Base-by-base conservation (phyloP, 371 early-diverging fungal species). In the Batkoa obscura region DNA sequence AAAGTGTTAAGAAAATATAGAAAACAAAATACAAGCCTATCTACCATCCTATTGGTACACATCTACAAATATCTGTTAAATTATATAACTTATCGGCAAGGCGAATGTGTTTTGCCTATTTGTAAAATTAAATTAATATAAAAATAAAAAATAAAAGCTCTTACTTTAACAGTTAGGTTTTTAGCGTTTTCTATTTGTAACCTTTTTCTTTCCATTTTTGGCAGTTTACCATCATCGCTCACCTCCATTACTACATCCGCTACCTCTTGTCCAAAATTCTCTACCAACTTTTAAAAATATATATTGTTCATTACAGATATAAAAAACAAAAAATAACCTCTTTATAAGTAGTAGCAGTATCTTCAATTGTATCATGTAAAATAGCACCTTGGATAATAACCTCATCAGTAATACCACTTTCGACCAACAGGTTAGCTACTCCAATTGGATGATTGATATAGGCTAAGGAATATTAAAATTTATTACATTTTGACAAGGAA, bases 371-470 rank as follows among this genome's bases (percentile, higher is more conserved):
- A 57, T 78, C 78, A 55, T 78, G 78, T 49, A 78, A 59, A 23
- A 76, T 36, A 37, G 78, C 78, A 2, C 72, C 76, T 42, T 62
- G 60, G 6, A 78, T 57, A 0, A 61, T 62, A 4, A 43, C 64
- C 13, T 62, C 9, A 55, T 76, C 71, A 10, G 35, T 43, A 10
- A 75, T 63, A 8, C 66, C 68, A n/a, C 62, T 74, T 51, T 77
- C 75, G 30, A 46, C 47, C 8, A 63, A 49, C 3, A 67, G 51
- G 15, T 59, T 56, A 0, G 66, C 67, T 31, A 78, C 78, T 33
- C 71, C 75, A 33, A 78, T 68, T 2, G 75, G 75, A 58, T 78
- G 78, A 61, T 73, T 75, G 50, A 78, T 74, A 62, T 78, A 74
- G 0, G 76, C 62, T 59, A 33, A 36, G 30, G 34, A 15, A 23